phyloP scores from a whole-genome alignment of 306 rosid species.

The Cyclanthera cordifolia region DNA sequence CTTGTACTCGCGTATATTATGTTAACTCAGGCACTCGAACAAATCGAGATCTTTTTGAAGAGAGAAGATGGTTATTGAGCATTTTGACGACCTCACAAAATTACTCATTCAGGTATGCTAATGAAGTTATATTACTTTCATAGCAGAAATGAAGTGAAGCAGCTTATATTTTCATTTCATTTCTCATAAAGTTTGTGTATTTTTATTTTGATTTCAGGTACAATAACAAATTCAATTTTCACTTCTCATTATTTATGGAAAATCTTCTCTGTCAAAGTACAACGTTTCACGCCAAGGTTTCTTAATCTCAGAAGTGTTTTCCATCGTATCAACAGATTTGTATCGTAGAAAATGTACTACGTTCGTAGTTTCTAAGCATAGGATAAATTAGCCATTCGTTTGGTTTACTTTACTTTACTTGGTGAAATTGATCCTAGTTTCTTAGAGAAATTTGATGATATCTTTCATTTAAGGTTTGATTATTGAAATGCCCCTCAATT shows the following conservation, averaged over 20 bases:
- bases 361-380: not conserved
- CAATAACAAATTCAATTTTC: not conserved
- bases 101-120: not conserved
- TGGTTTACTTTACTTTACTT: not conserved
- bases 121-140: not conserved
- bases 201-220: not conserved
- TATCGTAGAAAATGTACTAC: not conserved
- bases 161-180: not conserved
- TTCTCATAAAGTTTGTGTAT: not conserved
- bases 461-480: not conserved
- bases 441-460: too few relatives aligned
- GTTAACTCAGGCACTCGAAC: slow-evolving; percentile 61
- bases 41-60: slow-evolving; percentile 48
- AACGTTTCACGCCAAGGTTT: not conserved
- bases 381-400: not conserved
- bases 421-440: not conserved
- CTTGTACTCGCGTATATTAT: not conserved
- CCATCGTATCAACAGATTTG: not conserved
- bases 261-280: not conserved
- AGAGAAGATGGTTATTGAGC: slow-evolving; percentile 28
- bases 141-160: not conserved
- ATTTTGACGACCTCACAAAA: slow-evolving; percentile 1
- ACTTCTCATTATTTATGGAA: not conserved
- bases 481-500: not conserved
- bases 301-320: not conserved